Conservation (phyloP, 2,329 filamentous ascomycete species). For the Cladophialophora yegresii region DNA sequence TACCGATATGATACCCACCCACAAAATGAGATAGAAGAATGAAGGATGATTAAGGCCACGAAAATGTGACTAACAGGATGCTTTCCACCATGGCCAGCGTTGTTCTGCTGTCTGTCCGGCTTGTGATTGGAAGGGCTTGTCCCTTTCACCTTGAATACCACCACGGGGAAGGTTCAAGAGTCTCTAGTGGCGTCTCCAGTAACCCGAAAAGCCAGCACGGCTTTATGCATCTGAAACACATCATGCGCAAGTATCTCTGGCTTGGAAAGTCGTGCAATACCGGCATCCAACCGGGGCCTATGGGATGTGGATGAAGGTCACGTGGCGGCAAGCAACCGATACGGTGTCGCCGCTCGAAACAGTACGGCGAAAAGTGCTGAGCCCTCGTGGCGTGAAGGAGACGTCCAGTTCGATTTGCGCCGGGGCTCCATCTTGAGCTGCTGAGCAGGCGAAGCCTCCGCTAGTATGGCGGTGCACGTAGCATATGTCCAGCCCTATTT, state of each 20-base stretch:
- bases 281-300: slow-evolving; percentile 9
- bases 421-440: background rate
- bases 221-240: slow-evolving; percentile 6
- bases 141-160: background rate
- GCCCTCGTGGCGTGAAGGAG: background rate
- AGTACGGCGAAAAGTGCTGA: background rate
- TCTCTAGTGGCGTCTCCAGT: background rate
- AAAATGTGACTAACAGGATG: background rate
- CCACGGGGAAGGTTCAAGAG: no score
- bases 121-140: background rate
- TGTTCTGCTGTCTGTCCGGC: background rate
- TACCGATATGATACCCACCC: slow-evolving; percentile 26
- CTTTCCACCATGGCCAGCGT: background rate
- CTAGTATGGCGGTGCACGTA: background rate
- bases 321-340: background rate
- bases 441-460: background rate
- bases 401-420: background rate
- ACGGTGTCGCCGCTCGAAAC: background rate
- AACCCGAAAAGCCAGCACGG: background rate
- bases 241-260: slow-evolving; percentile 18
- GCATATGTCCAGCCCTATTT: no score
- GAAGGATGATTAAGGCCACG: slow-evolving; percentile 4
- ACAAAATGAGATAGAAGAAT: slow-evolving; percentile 23
- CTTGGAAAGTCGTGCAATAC: slow-evolving; percentile 11
- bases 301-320: slow-evolving; percentile 7